A percentile compares a stretch with the other conserved stretches of the same genome.
These are phyloP conservation scores for Schizophyllum amplum DNA, from an alignment of 1,284 basidiomycete species.

Conservation along the genomic window DNA sequence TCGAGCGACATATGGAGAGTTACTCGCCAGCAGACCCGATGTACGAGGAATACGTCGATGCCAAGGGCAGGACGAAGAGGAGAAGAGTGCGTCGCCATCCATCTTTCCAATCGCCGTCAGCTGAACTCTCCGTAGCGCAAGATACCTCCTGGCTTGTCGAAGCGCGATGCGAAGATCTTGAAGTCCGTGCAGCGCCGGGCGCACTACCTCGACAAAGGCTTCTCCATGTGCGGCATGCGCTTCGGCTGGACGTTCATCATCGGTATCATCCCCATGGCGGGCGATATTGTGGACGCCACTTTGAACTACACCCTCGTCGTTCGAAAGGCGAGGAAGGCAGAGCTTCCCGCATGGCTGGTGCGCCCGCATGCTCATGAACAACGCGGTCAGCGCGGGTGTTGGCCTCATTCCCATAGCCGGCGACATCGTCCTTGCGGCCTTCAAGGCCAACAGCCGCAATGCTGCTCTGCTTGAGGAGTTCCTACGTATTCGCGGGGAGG, in stretches of 20 bases:
- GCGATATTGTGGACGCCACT: slow-evolving; percentile 54
- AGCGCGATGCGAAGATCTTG: slow-evolving; percentile 71
- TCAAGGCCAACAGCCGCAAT: slow-evolving; percentile 89
- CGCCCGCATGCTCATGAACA: slow-evolving; percentile 76
- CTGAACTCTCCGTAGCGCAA: slow-evolving; percentile 41
- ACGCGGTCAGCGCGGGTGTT: slow-evolving; percentile 61
- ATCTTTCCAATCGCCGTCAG: slow-evolving; percentile 2
- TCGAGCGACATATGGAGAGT: slow-evolving; percentile 52
- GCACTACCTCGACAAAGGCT: slow-evolving; percentile 89
- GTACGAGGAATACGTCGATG: slow-evolving; percentile 69
- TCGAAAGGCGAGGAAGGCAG: slow-evolving; percentile 67
- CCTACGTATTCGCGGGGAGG: slow-evolving; percentile 58
- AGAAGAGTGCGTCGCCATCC: slow-evolving; percentile 46
- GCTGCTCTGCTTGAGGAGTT: slow-evolving; percentile 70
- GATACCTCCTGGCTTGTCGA: slow-evolving; percentile 71
- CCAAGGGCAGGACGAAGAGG: slow-evolving; percentile 58
- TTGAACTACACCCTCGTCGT: slow-evolving; percentile 79
- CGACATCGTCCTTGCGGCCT: slow-evolving; percentile 67
- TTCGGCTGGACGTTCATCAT: slow-evolving; percentile 87
- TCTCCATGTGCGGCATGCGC: slow-evolving; percentile 73
- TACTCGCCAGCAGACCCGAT: slow-evolving; percentile 72
- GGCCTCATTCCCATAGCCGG: slow-evolving; percentile 78
- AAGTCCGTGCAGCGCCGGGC: slow-evolving; percentile 73
- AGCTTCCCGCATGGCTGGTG: slow-evolving; percentile 65
- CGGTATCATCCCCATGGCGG: slow-evolving; percentile 68